Evolutionary conservation across 768 basidiomycete species (phyloP), one percentile per base, ranked within the genome.

Genomic region (Termitomyces sp.): DNA sequence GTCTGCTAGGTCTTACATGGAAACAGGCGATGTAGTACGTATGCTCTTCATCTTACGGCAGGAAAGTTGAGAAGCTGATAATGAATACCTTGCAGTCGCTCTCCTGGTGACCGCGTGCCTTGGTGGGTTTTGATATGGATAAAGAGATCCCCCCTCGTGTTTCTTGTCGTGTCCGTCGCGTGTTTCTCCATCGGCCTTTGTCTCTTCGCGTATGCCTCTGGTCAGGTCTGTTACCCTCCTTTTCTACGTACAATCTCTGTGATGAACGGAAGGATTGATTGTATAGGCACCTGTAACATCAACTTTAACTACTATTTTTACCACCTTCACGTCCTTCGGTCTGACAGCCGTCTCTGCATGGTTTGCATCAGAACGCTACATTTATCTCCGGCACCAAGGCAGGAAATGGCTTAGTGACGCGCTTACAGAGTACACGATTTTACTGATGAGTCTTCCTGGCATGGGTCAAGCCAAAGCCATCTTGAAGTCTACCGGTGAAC

Each of bases 71-170:
- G 37, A 54, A 59, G 47, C 60, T 64, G 34, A 65, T 54, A 37
- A 51, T 40, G 48, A 34, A 61, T 42, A 38, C 53, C 43, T 42
- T 59, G 56, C 55, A 89, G 88, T 69, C 88, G 88, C 57, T 89
- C 87, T 42, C 89, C 88, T 20, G 85, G 86, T 9, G 84, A 90
- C 71, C 84, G 86, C 57, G 87, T 89, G 47, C 88, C 89, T 0
- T 89, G 88, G 88, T 90, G 89, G 88, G 87, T 90, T 48, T 74
- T 89, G 59, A 92, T 92, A 66, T 93, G 89, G 91, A 92, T 92
- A 76, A 92, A 92, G 70, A 79, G 90, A 40, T 90, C 89, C 5
- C 91, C 91, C 14, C 79, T 93, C 38, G 88, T 92, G 63, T 91
- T 92, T 76, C 83, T 92, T 50, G 90, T 92, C 61, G 79, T 92